Evolutionary conservation across 768 basidiomycete species (phyloP).

Genomic region (Mycena galopus): DNA sequence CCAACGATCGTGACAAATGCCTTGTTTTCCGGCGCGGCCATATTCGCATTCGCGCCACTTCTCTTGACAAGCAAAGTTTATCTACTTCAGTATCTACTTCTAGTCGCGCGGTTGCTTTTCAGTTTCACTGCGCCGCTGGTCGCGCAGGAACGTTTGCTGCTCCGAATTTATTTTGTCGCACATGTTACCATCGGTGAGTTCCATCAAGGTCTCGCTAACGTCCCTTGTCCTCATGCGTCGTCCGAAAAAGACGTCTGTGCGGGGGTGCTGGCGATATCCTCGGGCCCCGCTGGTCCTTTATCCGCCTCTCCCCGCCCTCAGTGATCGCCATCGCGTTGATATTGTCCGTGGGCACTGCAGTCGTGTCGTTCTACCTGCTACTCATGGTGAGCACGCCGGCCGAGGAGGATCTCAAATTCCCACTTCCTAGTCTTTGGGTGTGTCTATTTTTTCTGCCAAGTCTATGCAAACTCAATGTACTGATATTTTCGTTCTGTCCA

Average conservation of each 20-base stretch:
- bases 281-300: not conserved
- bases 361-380: no score
- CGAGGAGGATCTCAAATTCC: not conserved
- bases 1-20: no score
- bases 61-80: no score
- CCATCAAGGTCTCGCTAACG: not conserved
- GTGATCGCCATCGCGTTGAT: no score
- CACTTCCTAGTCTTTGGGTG: conserved; percentile 1
- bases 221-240: not conserved
- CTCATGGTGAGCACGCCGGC: not conserved
- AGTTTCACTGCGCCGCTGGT: no score
- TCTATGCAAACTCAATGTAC: no score
- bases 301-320: not conserved
- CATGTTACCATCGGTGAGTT: not conserved
- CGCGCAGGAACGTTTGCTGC: no score
- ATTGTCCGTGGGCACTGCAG: no score
- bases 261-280: not conserved
- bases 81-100: no score
- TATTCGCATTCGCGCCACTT: not conserved
- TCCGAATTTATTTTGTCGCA: not conserved
- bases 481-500: no score
- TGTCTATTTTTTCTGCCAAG: not conserved
- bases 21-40: not conserved
- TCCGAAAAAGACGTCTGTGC: not conserved
- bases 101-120: no score